Base-by-base conservation (phyloP, 345 rosid genomes). In the Syzygium oleosum region DNA sequence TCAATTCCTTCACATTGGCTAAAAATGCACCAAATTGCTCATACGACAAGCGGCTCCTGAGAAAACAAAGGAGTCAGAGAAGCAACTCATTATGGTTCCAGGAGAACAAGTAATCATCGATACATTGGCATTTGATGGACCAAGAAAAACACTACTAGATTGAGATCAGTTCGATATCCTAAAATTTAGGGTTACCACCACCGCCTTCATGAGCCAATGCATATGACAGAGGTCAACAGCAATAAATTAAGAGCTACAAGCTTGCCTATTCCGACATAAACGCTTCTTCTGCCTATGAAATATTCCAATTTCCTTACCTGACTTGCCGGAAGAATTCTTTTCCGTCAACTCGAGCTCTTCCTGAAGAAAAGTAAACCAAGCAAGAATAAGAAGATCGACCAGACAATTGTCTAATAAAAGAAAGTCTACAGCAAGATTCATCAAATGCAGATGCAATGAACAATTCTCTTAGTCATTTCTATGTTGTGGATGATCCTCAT, bases 291-390 rank as follows among this genome's bases (percentile, higher is more conserved):
- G 38, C 19, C 65, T 84, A n/a, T n/a, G 38, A 73, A 34, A 73
- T 84, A 23, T 25, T 43, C 7, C 29, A 27, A 84, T 73, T 54
- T 15, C 55, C 79, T 92, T 93, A 97, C 99, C 99, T 96, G 92
- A 96, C 99, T 95, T 95, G 98, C 53, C 98, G 96, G 92, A 97
- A 97, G 92, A 97, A 96, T 89, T 96, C 99, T 91, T 95, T 97
- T 86, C 99, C 99, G 53, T 96, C 99, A 56, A 96, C 96, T 79
- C 98, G 94, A 87, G 98, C 92, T 88, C 95, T 90, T 43, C 94
- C 99, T 96, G 95, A 89, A 91, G 89, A 80, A 86, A 68, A 56
- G 38, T 51, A 85, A 85, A 49, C 63, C 31, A 77, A 59, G 11
- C 6, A 77, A 49, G 52, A 7, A 41, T 25, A 88, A 51, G 65